A percentile compares a stretch with the other conserved stretches of the same genome.
Evolutionary conservation across 2,329 filamentous ascomycete species (phyloP).

Genomic region (Nemania abortiva): DNA sequence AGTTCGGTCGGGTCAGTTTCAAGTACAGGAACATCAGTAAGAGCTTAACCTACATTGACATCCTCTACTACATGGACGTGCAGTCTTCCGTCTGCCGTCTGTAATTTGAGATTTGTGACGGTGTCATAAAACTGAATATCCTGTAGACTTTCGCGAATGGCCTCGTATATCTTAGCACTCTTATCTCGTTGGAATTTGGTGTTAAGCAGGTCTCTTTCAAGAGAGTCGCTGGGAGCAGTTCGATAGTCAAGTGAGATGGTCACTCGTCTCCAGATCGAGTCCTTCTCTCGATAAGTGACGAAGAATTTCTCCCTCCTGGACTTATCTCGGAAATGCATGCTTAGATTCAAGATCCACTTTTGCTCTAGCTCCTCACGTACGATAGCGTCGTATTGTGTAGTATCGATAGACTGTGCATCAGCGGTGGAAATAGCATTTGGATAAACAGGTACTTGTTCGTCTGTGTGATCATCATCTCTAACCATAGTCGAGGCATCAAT

Average conservation of each 20-base stretch:
- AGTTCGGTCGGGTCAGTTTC: constrained; percentile 22
- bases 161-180: constrained; percentile 91
- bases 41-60: constrained; percentile 70
- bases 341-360: constrained; percentile 95
- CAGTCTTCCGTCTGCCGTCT: constrained; percentile 87
- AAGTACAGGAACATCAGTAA: constrained; percentile 15
- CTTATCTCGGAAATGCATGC: constrained; percentile 96
- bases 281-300: constrained; percentile 87
- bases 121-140: constrained; percentile 97
- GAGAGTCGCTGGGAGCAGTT: constrained; percentile 79
- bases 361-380: constrained; percentile 86
- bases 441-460: constrained; percentile 40
- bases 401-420: constrained; percentile 63
- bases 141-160: constrained; percentile 89
- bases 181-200: constrained; percentile 91
- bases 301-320: constrained; percentile 98
- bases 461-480: constrained; percentile 47
- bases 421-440: constrained; percentile 43
- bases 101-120: constrained; percentile 93
- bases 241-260: constrained; percentile 96
- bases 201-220: constrained; percentile 84
- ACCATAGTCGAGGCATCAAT: constrained; percentile 41
- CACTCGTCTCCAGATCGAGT: constrained; percentile 84
- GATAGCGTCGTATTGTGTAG: constrained; percentile 69
- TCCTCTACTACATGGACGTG: constrained; percentile 99